Percentiles rank a stretch among this genome's conserved stretches.
phyloP scores from a whole-genome alignment of 306 rosid genomes.

The Clitoria ternatea region DNA sequence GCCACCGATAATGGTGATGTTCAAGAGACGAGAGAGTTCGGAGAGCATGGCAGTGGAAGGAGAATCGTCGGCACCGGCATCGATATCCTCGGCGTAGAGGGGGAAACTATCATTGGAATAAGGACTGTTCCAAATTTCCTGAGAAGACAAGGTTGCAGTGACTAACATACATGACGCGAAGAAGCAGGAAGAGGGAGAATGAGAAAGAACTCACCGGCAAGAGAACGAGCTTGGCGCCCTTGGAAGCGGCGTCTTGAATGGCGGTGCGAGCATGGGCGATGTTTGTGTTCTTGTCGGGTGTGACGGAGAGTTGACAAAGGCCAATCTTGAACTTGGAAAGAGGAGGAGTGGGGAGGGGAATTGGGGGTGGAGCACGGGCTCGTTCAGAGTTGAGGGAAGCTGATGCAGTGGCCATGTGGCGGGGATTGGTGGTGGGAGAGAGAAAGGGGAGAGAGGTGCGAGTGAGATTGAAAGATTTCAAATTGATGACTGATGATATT shows the following conservation, averaged over 20 bases:
- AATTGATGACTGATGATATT: constrained; percentile 33
- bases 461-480: constrained; percentile 38
- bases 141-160: background rate
- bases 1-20: constrained; percentile 89
- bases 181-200: background rate
- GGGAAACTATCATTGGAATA: constrained; percentile 88
- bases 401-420: constrained; percentile 54
- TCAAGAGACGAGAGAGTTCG: constrained; percentile 57
- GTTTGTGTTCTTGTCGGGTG: constrained; percentile 75
- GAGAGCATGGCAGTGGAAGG: constrained; percentile 97
- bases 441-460: background rate
- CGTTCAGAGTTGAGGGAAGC: constrained; percentile 54
- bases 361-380: constrained; percentile 71
- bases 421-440: constrained; percentile 20
- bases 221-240: constrained; percentile 80
- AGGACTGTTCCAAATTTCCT: constrained; percentile 98
- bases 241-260: constrained; percentile 69
- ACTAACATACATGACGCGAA: background rate
- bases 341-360: constrained; percentile 67
- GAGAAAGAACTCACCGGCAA: constrained; percentile 56
- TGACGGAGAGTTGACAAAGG: constrained; percentile 76
- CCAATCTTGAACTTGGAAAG: constrained; percentile 80
- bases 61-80: constrained; percentile 74
- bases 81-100: constrained; percentile 83
- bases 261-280: constrained; percentile 75